Conservation (phyloP, 108 stramenopile species). For the Hondaea fermentalgiana region DNA sequence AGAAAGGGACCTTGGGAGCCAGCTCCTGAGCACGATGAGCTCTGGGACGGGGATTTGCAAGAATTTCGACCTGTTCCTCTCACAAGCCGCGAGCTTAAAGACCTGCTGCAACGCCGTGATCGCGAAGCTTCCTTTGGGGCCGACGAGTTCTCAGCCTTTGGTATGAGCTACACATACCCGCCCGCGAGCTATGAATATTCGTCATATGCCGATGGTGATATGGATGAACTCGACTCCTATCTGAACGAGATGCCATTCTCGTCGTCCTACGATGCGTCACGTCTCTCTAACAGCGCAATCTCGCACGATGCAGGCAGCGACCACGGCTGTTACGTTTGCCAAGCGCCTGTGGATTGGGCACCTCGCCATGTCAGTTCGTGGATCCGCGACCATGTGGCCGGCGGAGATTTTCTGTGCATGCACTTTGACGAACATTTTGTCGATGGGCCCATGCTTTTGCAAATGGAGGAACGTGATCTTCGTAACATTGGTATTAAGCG, state of each 20-base stretch:
- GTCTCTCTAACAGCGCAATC: background rate
- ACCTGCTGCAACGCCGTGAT: background rate
- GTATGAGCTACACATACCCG: background rate
- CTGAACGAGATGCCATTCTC: background rate
- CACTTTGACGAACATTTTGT: background rate
- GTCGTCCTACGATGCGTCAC: background rate
- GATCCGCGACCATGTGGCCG: background rate
- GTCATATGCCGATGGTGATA: background rate
- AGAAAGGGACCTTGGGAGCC: background rate
- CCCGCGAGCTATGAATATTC: background rate
- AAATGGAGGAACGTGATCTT: slow-evolving; percentile 14
- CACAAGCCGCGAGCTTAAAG: background rate
- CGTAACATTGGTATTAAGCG: slow-evolving; percentile 1
- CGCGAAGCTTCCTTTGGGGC: background rate
- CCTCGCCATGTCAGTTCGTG: background rate
- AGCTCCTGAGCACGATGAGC: background rate
- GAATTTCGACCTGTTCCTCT: background rate
- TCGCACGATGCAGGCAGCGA: background rate
- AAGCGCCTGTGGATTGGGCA: background rate
- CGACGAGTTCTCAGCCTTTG: background rate
- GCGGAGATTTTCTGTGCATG: background rate
- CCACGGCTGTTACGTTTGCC: background rate
- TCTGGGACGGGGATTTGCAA: background rate
- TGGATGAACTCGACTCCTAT: background rate
- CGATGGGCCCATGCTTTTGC: background rate